Percentiles rank a stretch among this genome's conserved stretches.
Conservation (phyloP, 768 basidiomycete species). For the Pleurotus giganteus region DNA sequence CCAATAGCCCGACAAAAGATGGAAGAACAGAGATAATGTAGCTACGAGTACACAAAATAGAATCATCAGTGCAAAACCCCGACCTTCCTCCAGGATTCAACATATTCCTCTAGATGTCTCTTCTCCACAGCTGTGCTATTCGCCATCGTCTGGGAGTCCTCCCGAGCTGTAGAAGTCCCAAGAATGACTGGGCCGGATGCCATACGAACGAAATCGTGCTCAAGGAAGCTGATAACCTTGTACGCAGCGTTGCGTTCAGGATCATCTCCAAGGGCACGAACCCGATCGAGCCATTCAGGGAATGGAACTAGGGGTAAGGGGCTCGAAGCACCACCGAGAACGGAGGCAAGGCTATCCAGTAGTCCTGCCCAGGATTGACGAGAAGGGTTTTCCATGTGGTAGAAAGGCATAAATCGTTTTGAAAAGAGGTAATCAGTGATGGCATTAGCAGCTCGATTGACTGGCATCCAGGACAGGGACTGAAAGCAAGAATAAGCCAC, state of each 20-base stretch:
- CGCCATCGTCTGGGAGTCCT: constrained; percentile 28
- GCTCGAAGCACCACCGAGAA: constrained; percentile 18
- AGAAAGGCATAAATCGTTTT: constrained; percentile 25
- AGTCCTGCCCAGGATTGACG: constrained; percentile 32
- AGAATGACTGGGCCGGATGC: constrained; percentile 29
- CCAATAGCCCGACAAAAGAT: too few species aligned
- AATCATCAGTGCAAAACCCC: constrained; percentile 20
- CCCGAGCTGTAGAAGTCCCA: constrained; percentile 22
- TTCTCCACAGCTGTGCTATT: constrained; percentile 27
- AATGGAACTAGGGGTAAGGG: constrained; percentile 25
- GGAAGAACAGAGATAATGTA: too few species aligned
- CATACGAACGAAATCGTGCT: constrained; percentile 30
- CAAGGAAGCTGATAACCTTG: constrained; percentile 29
- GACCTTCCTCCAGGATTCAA: constrained; percentile 29
- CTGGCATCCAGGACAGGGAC: constrained; percentile 36
- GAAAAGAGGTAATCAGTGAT: constrained; percentile 31
- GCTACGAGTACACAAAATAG: too few species aligned
- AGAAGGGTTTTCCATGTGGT: constrained; percentile 35
- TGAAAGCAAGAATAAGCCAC: constrained; percentile 9
- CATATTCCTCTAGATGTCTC: constrained; percentile 28
- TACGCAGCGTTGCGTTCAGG: constrained; percentile 23
- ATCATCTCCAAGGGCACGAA: constrained; percentile 25
- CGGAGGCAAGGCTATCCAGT: constrained; percentile 22
- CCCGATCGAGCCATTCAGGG: constrained; percentile 26
- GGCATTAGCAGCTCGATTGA: constrained; percentile 27